Base-by-base conservation (phyloP, 768 basidiomycete genomes). In the Mycena epipterygia region DNA sequence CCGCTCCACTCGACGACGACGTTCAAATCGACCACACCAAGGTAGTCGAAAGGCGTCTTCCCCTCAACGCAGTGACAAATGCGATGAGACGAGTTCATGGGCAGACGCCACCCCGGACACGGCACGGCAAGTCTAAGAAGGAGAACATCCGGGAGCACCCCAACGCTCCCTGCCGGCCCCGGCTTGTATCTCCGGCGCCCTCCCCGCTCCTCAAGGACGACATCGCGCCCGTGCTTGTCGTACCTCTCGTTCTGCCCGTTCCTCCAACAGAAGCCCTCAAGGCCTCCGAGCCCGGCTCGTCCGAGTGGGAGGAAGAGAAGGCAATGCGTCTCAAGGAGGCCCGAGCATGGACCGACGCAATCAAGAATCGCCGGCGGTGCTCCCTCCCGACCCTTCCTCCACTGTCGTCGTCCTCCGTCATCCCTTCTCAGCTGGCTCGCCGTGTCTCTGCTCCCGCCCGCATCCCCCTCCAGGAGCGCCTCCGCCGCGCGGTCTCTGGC, bases 381-480 rank as follows among this genome's bases (percentile, higher is more conserved):
- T 67, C 58, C 1, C 51, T 67, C n/a, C 52, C 52, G 0, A 25
- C 49, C 3, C 32, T 32, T 14, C n/a, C 51, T 11, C 49, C 30
- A 21, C 19, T 39, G 0, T 7, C 48, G 8, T 5, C 56, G 16
- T n/a, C 56, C 25, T 23, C 41, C 41, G 12, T 25, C 12, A 17
- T 42, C 5, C 11, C 55, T 16, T 2, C 53, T 1, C n/a, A 7
- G 1, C 44, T 51, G 39, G 17, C 9, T 0, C 48, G 51, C 2
- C 27, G 32, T 30, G 41, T 17, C 21, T 67, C 58, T 2, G 49
- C 41, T 3, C 58, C 66, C 37, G 66, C 49, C 1, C 57, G 66
- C 11, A 27, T 67, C 33, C n/a, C 66, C 7, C 27, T 67, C 11
- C 12, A 42, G 3, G 58, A 61, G 19, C 67, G 67, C 39, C 67